Evolutionary conservation across 75 land plant genomes (phyloP).

Genomic region (Larix kaempferi): DNA sequence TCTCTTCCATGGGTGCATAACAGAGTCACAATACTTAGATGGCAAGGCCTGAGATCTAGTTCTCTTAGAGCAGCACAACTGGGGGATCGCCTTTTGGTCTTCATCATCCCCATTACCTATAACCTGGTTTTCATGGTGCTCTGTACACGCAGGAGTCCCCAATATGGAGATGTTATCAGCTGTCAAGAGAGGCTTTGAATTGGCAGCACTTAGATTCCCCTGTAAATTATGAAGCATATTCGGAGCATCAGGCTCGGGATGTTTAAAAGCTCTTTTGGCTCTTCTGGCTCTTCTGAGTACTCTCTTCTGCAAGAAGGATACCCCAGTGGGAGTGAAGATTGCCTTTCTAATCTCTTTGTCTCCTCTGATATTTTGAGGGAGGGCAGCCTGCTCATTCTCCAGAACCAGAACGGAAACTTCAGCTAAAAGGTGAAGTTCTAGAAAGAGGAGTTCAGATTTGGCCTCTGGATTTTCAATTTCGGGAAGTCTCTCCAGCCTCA

Average conservation of each 20-base stretch:
- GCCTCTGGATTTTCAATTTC: not conserved
- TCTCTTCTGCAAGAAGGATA: not conserved
- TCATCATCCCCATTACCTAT: not conserved
- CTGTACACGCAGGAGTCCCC: not conserved
- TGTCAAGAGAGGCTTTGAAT: not conserved
- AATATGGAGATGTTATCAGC: not conserved
- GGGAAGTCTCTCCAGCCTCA: not conserved
- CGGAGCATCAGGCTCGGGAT: not conserved
- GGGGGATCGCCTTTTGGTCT: not conserved
- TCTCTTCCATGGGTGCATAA: not conserved
- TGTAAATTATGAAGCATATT: not conserved
- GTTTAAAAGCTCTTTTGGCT: not conserved
- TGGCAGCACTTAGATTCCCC: not conserved
- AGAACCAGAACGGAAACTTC: not conserved
- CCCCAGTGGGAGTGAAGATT: not conserved
- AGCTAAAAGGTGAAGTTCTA: not conserved
- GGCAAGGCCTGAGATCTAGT: not conserved
- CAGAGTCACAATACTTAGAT: conserved; percentile 6
- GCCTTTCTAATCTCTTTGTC: not conserved
- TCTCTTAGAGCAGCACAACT: conserved; percentile 1
- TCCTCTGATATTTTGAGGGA: not conserved
- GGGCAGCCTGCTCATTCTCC: not conserved
- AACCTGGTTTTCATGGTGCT: not conserved
- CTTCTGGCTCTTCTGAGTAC: not conserved
- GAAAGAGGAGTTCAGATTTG: not conserved